Percentiles rank a stretch among this genome's conserved stretches.
These are phyloP conservation scores for Salvia splendens DNA, from an alignment of 257 asterid genomes.

Conservation along the genomic window DNA sequence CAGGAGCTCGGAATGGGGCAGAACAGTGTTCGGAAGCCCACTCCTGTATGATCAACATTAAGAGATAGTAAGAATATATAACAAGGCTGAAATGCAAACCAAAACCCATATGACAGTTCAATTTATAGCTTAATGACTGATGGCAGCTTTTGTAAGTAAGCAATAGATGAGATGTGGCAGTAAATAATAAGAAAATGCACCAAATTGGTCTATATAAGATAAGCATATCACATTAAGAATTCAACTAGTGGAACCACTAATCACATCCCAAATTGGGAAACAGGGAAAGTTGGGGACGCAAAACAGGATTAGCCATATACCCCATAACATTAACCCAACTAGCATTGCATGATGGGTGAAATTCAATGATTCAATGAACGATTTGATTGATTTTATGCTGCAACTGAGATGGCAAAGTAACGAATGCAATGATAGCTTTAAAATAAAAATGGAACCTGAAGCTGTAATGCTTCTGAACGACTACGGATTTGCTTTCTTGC, in stretches of 20 bases:
- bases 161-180: conserved; percentile 4
- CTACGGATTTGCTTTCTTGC: conserved; percentile 85
- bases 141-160: too few species aligned
- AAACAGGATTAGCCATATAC: background rate
- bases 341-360: conserved; percentile 1
- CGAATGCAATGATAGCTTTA: conserved; percentile 18
- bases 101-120: conserved; percentile 20
- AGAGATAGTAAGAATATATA: conserved; percentile 27
- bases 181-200: background rate
- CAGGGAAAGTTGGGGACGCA: background rate
- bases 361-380: conserved; percentile 9
- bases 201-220: background rate
- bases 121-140: background rate
- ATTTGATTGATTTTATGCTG: conserved; percentile 18
- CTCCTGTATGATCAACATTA: conserved; percentile 59
- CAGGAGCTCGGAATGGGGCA: conserved; percentile 96
- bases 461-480: conserved; percentile 88
- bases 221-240: conserved; percentile 10
- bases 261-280: too few species aligned
- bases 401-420: conserved; percentile 21
- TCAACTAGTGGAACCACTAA: background rate
- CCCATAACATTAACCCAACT: too few species aligned
- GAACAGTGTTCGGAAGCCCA: conserved; percentile 99
- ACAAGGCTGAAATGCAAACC: conserved; percentile 20
- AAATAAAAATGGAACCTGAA: conserved; percentile 63